Base-by-base conservation (phyloP, 495 filamentous ascomycete species). In the Penicillium steckii region DNA sequence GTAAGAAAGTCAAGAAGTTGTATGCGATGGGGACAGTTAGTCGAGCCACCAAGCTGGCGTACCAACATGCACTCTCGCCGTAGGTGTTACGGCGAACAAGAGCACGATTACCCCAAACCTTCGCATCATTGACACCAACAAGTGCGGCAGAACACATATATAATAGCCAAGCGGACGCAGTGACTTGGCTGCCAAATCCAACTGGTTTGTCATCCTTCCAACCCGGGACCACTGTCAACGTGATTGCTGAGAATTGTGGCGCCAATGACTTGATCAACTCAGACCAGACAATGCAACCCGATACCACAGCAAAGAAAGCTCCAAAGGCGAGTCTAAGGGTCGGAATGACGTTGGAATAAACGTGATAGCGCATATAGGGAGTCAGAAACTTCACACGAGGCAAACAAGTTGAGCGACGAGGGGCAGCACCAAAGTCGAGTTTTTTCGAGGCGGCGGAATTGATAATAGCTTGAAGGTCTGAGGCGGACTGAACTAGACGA, bases 91-190 rank as follows among this genome's bases (percentile, higher is more conserved):
- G 85, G 41, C 81, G 85, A 33, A 97, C 93, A 13, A 98, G 76
- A 1, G 93, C 93, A 21, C 94, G 83, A 43, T 93, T 92, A 46
- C 94, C 86, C 94, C 94, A 98, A 24, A 96, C 88, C 61, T 93
- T 93, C 60, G 93, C 90, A 57, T 93, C 88, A 33, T 83, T 86
- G 55, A 98, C 82, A 29, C 90, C 90, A 48, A 84, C 86, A 37
- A 97, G 81, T 6, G 93, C 90, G 29, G 88, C 88, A 33, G 85
- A 77, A 65, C 82, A 88, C 93, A 97, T 97, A 74, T 97, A 98
- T 22, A 91, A 69, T 57, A 98, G 85, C 94, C 94, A 98, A 25
- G 84, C 72, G 8, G 89, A 86, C 8, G 93, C 86, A 43, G 89
- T 88, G 41, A 89, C 67, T 65, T 98, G 94, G 26, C 90, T 88